phyloP scores from a whole-genome alignment of 2,329 filamentous ascomycete species.

The Fusarium irregulare region DNA sequence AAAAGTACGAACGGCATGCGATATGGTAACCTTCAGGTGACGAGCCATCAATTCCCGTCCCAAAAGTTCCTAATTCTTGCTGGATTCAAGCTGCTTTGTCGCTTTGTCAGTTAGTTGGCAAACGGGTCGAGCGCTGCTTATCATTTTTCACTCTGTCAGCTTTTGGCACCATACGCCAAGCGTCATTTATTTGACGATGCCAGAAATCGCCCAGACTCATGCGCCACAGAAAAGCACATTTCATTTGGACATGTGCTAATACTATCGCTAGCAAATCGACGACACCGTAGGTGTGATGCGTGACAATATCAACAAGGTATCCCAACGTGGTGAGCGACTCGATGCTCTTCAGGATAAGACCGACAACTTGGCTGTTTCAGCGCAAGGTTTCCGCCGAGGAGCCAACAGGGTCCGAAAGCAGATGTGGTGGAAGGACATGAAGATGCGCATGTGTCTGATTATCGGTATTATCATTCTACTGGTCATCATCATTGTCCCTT shows the following conservation, averaged over 20 bases:
- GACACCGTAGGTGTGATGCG: conserved; percentile 95
- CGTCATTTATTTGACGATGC: neutral
- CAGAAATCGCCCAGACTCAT: neutral
- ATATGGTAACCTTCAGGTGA: neutral
- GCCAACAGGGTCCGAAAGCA: conserved; percentile 96
- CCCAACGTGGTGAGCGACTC: conserved; percentile 88
- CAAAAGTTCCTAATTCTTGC: neutral
- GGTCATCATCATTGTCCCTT: conserved; percentile 92
- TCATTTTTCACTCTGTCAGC: neutral
- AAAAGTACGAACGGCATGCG: conserved; percentile 5
- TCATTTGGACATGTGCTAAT: conserved; percentile 25
- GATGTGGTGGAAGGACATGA: conserved; percentile 99
- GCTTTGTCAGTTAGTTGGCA: neutral
- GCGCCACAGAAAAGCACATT: neutral
- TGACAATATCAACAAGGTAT: conserved; percentile 97
- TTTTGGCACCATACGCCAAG: neutral
- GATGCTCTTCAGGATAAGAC: conserved; percentile 94
- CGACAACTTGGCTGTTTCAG: conserved; percentile 90
- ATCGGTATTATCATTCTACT: conserved; percentile 91
- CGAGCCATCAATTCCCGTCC: neutral
- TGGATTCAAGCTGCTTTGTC: neutral
- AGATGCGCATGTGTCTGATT: conserved; percentile 98
- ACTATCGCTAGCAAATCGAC: conserved; percentile 84
- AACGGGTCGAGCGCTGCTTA: neutral
- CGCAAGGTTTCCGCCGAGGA: conserved; percentile 94